Evolutionary conservation across 495 filamentous ascomycete genomes (phyloP), one percentile per base, ranked within the genome.

Genomic region (Xylaria flabelliformis): DNA sequence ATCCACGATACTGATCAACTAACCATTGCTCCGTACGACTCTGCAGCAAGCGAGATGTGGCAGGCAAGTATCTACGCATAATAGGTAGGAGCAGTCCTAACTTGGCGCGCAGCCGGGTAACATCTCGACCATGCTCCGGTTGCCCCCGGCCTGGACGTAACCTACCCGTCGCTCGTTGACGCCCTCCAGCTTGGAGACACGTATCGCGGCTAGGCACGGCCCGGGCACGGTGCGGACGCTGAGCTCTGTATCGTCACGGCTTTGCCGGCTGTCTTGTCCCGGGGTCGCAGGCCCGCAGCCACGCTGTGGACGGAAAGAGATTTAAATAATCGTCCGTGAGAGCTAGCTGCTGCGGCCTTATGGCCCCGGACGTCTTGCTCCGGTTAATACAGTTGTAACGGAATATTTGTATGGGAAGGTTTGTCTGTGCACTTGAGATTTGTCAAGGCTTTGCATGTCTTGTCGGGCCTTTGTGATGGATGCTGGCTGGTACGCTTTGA

Each of bases 231-330:
- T 58, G 55, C 55, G 29, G 55, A 8, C 32, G 29, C 32, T 59
- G 12, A 5, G 55, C 50, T 13, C 21, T 53, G 29, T 59, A 21
- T 8, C 34, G 32, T 41, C 34, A 8, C 58, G 32, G 58, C 58
- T 41, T 21, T 39, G 58, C 58, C 34, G 58, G 58, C 32, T 61
- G 58, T 1, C 58, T 61, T 61, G 58, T 39, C 32, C 58, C 58
- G 58, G 58, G n/a, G 6, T 29, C 17, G 17, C 15, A 9, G 32
- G 10, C 4, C 19, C 34, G 58, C 9, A 10, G 34, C 2, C 2
- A 41, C 36, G 56, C 32, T 39, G 26, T 32, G 13, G 55, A 34
- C 32, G 32, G n/a, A 13, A 26, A 26, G 21, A 2, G n/a, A 10
- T n/a, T 19, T 50, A 50, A 19, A n/a, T 2, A 7, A 8, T n/a